A percentile compares a stretch with the other conserved stretches of the same genome.
Evolutionary conservation across 2,329 filamentous ascomycete species (phyloP).

Genomic region (Colletotrichum paranaense): DNA sequence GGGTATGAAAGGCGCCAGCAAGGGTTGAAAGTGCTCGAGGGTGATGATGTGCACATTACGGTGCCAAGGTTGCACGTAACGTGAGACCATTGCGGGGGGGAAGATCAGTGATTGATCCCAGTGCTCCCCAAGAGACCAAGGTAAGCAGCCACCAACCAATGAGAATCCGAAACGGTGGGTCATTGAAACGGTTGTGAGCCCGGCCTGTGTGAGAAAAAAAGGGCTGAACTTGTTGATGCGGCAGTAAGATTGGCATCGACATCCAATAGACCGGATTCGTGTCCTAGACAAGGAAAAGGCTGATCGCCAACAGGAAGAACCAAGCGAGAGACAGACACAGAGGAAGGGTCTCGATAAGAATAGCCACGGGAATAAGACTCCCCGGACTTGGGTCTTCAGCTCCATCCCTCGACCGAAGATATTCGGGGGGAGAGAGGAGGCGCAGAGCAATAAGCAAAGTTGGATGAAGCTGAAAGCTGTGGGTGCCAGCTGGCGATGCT

Average conservation of each 20-base stretch:
- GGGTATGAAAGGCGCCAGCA: conserved; percentile 1
- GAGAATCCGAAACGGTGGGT: neutral
- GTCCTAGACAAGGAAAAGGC: neutral
- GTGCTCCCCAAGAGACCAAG: neutral
- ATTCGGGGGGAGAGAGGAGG: neutral
- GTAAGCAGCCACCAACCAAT: neutral
- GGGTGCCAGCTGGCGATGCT: neutral
- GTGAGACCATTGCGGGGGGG: neutral
- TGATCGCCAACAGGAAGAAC: neutral
- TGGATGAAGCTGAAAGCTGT: neutral
- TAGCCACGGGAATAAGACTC: neutral
- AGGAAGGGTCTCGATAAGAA: neutral
- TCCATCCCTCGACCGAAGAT: neutral
- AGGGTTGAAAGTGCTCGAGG: conserved; percentile 8
- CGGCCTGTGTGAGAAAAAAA: neutral
- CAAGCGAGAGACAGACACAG: neutral
- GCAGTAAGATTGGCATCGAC: neutral
- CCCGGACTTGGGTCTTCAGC: neutral
- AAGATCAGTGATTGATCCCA: no score
- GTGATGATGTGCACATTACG: conserved; percentile 25
- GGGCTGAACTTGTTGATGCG: neutral
- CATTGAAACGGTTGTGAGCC: no score
- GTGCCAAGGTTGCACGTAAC: conserved; percentile 5
- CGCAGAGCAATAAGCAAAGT: neutral
- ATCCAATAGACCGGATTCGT: neutral